Percentiles rank a stretch among this genome's conserved stretches.
Evolutionary conservation across 164 flowering plant genomes (phyloP).

Genomic region (Saururus chinensis): DNA sequence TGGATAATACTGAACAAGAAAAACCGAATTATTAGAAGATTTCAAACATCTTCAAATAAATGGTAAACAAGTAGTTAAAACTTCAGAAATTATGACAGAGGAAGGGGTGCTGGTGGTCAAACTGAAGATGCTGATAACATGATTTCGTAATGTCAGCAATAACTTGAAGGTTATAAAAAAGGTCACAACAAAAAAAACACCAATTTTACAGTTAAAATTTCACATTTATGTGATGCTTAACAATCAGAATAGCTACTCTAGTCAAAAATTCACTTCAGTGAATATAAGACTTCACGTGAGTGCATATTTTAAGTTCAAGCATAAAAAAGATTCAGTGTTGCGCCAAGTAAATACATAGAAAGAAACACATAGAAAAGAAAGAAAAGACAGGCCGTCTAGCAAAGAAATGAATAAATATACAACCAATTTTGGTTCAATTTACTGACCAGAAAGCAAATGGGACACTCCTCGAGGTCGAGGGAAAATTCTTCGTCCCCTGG

Average conservation of each 20-base stretch:
- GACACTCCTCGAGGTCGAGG: slow-evolving; percentile 77
- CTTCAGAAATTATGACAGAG: neutral
- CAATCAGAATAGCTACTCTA: too few species aligned
- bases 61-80: neutral
- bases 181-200: too few species aligned
- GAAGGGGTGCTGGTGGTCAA: too few species aligned
- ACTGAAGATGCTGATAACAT: too few species aligned
- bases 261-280: neutral
- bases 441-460: slow-evolving; percentile 91
- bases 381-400: neutral
- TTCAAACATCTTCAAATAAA: neutral
- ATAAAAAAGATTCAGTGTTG: neutral
- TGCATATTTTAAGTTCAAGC: neutral
- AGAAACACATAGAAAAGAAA: neutral
- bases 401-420: neutral
- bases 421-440: neutral
- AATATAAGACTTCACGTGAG: neutral
- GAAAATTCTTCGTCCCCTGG: slow-evolving; percentile 44
- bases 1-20: slow-evolving; percentile 64
- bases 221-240: too few species aligned
- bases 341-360: neutral
- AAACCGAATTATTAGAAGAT: neutral
- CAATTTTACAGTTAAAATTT: too few species aligned
- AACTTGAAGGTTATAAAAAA: too few species aligned
- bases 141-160: too few species aligned